Conservation (phyloP, 805 yeast species). For the Monosporozyma unispora region DNA sequence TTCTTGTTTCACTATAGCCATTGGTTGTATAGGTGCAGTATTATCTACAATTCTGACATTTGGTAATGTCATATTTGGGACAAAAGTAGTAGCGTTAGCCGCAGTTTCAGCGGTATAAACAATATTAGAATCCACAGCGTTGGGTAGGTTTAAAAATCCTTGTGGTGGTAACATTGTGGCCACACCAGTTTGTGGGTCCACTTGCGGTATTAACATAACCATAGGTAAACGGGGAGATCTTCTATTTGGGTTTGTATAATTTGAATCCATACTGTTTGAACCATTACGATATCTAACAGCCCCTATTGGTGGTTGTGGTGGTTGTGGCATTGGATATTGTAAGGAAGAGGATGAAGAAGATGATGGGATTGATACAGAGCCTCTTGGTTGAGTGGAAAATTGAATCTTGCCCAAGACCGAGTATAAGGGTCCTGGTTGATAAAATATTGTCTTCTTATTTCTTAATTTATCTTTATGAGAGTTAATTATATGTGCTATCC, state of each 20-base stretch:
- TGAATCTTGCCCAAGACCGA: conserved; percentile 17
- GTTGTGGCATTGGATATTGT: not conserved
- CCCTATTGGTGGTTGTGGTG: not conserved
- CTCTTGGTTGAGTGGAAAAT: not conserved
- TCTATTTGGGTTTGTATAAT: conserved; percentile 2
- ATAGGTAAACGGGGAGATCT: conserved; percentile 13
- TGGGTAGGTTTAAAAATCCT: not conserved
- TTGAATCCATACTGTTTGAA: not conserved
- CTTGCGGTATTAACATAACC: conserved; percentile 8
- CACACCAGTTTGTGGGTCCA: not conserved
- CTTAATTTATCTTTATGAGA: conserved; percentile 44
- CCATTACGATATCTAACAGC: not conserved
- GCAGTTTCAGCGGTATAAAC: conserved; percentile 22
- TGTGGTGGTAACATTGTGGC: not conserved
- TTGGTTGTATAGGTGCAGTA: conserved; percentile 19
- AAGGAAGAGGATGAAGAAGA: not conserved
- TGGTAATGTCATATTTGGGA: conserved; percentile 21
- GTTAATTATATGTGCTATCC: conserved; percentile 57
- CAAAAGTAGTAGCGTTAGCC: conserved; percentile 21
- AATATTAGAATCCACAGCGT: conserved; percentile 1
- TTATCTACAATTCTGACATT: conserved; percentile 20
- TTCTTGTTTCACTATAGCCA: conserved; percentile 47
- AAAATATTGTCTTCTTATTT: conserved; percentile 34
- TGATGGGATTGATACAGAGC: not conserved
- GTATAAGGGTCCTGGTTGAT: conserved; percentile 25